Evolutionary conservation across 2,329 filamentous ascomycete species (phyloP).

Genomic region (Colletotrichum sp.): DNA sequence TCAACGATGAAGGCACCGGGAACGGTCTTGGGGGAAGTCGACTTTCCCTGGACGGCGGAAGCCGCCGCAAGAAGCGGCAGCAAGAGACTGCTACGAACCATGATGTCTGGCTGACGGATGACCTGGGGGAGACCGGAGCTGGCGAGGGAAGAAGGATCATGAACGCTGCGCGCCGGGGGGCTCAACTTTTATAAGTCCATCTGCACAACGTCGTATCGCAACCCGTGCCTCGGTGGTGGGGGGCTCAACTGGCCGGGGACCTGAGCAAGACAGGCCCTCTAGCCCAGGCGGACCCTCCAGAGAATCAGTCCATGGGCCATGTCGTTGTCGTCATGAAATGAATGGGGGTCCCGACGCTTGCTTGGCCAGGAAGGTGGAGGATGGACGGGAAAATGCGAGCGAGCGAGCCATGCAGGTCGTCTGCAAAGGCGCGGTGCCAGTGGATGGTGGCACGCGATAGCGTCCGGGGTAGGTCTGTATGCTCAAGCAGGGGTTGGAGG

Average conservation of each 20-base stretch:
- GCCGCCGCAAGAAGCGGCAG: constrained; percentile 40
- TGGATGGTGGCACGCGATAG: not conserved
- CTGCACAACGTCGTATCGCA: not conserved
- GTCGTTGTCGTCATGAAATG: constrained; percentile 6
- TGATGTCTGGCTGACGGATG: constrained; percentile 28
- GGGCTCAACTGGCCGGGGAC: not conserved
- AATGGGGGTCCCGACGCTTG: not conserved
- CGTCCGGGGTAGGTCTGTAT: not conserved
- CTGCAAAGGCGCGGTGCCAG: not conserved
- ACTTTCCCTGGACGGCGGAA: constrained; percentile 31
- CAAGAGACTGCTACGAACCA: constrained; percentile 39
- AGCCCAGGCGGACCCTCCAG: not conserved
- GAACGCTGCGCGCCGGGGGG: not conserved
- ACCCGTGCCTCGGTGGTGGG: not conserved
- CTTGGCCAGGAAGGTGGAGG: constrained; percentile 13
- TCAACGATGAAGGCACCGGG: constrained; percentile 59
- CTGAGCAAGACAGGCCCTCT: not conserved
- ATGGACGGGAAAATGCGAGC: not conserved
- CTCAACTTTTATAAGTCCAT: constrained; percentile 6
- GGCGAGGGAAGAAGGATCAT: not conserved
- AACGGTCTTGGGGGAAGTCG: constrained; percentile 34
- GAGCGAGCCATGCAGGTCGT: not conserved
- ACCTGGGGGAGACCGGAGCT: constrained; percentile 14
- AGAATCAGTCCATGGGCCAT: not conserved
- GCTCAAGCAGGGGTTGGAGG: not conserved